These are phyloP conservation scores for Earliella scabrosa DNA, from an alignment of 1,284 basidiomycete species.

Conservation along the genomic window DNA sequence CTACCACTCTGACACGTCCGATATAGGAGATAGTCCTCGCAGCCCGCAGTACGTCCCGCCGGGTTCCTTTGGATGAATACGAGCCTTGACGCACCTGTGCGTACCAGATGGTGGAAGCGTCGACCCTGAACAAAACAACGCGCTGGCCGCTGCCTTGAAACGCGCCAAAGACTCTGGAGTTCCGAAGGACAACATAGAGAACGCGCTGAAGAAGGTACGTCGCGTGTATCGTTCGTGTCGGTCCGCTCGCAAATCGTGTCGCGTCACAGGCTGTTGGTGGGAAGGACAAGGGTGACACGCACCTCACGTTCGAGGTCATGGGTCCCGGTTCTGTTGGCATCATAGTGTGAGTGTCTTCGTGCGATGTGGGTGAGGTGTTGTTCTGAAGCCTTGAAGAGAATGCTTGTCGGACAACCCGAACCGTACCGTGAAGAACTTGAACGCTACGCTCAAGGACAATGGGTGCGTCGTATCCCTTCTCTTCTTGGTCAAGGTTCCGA, in stretches of 20 bases:
- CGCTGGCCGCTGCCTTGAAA: constrained; percentile 64
- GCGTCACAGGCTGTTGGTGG: constrained; percentile 50
- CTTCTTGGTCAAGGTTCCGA: background rate
- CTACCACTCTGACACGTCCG: constrained; percentile 1
- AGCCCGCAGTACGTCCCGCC: constrained; percentile 55
- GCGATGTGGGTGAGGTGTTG: background rate
- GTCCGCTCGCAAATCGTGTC: background rate
- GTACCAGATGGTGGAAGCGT: constrained; percentile 62
- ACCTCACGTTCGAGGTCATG: constrained; percentile 74
- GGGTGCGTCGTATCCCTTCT: constrained; percentile 47
- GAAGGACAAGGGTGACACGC: constrained; percentile 54
- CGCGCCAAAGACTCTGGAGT: constrained; percentile 69
- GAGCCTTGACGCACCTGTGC: background rate
- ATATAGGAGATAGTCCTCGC: constrained; percentile 73
- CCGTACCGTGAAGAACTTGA: constrained; percentile 69
- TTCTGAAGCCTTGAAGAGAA: constrained; percentile 55
- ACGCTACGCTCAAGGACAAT: constrained; percentile 61
- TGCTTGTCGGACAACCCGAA: constrained; percentile 78
- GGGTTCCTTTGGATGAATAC: background rate
- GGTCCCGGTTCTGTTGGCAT: constrained; percentile 72
- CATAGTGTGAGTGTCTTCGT: constrained; percentile 64
- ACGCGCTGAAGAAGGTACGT: constrained; percentile 67
- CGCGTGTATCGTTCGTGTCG: background rate
- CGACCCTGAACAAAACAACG: constrained; percentile 67
- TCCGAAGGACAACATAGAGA: constrained; percentile 80